A percentile compares a stretch with the other conserved stretches of the same genome.
phyloP scores from a whole-genome alignment of 495 filamentous ascomycete genomes.

The Lindgomyces ingoldianus region DNA sequence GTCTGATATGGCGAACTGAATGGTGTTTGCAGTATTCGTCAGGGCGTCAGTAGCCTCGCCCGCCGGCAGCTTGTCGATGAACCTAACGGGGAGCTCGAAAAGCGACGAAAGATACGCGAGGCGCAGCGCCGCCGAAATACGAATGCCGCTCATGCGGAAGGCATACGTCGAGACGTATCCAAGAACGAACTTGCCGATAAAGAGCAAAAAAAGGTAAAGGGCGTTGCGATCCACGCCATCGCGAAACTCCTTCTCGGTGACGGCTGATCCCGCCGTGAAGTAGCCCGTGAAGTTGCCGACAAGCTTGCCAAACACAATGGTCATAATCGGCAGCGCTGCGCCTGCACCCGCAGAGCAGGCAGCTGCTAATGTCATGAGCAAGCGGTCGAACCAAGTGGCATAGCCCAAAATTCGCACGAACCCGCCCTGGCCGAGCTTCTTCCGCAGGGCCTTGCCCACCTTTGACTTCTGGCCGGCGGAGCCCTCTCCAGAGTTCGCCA shows the following conservation, averaged over 20 bases:
- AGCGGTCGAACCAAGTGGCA: slow-evolving; percentile 13
- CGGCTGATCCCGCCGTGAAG: slow-evolving; percentile 12
- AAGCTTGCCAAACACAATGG: slow-evolving; percentile 13
- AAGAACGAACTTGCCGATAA: slow-evolving; percentile 77
- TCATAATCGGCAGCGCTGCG: slow-evolving; percentile 15
- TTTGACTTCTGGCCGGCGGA: background rate
- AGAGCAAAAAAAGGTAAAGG: slow-evolving; percentile 86
- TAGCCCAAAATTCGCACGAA: slow-evolving; percentile 8
- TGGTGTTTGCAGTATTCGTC: slow-evolving; percentile 50
- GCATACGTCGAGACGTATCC: slow-evolving; percentile 81
- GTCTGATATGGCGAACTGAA: slow-evolving; percentile 69
- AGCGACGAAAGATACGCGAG: slow-evolving; percentile 44
- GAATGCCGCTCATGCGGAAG: slow-evolving; percentile 91
- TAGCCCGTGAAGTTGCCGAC: slow-evolving; percentile 7
- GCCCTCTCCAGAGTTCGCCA: background rate
- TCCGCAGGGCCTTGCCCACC: background rate
- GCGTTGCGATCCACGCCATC: slow-evolving; percentile 44
- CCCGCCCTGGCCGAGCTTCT: background rate
- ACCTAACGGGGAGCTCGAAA: slow-evolving; percentile 41
- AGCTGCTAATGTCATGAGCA: slow-evolving; percentile 11
- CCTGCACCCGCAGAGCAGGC: slow-evolving; percentile 8
- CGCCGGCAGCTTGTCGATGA: slow-evolving; percentile 14
- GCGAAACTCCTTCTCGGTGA: slow-evolving; percentile 11
- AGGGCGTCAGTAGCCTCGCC: slow-evolving; percentile 25
- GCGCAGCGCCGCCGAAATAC: slow-evolving; percentile 64